phyloP scores from a whole-genome alignment of 23 red algal species.

The Gracilaria domingensis region DNA sequence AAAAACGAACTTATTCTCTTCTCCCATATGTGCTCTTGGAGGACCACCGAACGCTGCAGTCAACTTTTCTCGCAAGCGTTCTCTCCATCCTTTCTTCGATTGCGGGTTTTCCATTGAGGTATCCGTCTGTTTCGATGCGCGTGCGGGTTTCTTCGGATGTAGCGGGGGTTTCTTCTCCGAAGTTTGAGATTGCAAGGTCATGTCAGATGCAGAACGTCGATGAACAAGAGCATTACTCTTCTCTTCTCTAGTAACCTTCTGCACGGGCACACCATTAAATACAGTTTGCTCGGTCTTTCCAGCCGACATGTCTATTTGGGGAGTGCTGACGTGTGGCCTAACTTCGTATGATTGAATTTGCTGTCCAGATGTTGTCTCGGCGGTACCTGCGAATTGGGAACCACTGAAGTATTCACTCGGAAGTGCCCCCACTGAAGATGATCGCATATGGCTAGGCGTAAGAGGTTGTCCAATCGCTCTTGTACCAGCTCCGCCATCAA shows the following conservation, averaged over 20 bases:
- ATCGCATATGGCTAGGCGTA: slow-evolving; percentile 38
- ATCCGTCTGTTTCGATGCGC: slow-evolving; percentile 28
- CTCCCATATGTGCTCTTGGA: slow-evolving; percentile 73
- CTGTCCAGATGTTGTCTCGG: no score
- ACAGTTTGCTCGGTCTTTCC: neutral
- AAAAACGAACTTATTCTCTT: slow-evolving; percentile 89
- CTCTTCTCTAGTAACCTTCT: slow-evolving; percentile 25
- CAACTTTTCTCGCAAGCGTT: slow-evolving; percentile 45
- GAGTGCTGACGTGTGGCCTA: neutral
- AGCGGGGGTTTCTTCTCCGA: slow-evolving; percentile 58
- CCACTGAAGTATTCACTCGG: slow-evolving; percentile 9
- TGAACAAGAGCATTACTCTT: slow-evolving; percentile 37
- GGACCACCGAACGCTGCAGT: slow-evolving; percentile 58
- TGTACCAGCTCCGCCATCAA: slow-evolving; percentile 17
- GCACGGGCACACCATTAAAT: slow-evolving; percentile 51
- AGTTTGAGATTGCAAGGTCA: slow-evolving; percentile 56
- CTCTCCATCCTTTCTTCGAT: slow-evolving; percentile 49
- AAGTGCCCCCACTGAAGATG: slow-evolving; percentile 33
- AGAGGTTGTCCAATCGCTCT: slow-evolving; percentile 4
- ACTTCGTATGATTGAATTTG: neutral
- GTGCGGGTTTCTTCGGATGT: slow-evolving; percentile 15
- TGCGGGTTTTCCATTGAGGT: slow-evolving; percentile 24
- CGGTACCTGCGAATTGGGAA: neutral
- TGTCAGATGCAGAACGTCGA: slow-evolving; percentile 58
- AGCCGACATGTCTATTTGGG: neutral